These are phyloP conservation scores for Epichloe bromicola DNA, from an alignment of 2,329 filamentous ascomycete species.

Conservation along the genomic window DNA sequence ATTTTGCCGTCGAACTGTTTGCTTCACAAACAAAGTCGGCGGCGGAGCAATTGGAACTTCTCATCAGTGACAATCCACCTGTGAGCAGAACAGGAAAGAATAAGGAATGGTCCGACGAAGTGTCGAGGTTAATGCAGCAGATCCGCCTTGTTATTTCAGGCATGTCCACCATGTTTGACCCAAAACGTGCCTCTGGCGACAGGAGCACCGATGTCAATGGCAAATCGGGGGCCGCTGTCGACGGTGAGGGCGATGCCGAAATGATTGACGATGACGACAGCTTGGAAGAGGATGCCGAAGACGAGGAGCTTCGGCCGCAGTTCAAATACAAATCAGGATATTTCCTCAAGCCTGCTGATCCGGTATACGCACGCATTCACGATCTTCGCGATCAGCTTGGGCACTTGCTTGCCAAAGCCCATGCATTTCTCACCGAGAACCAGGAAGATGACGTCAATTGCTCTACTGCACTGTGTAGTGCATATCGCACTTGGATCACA, in stretches of 20 bases:
- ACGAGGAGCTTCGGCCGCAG: constrained; percentile 71
- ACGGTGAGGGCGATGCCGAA: constrained; percentile 40
- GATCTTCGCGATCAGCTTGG: constrained; percentile 69
- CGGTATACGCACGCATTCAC: constrained; percentile 65
- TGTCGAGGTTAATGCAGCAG: constrained; percentile 78
- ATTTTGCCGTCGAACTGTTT: constrained; percentile 83
- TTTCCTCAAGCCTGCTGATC: constrained; percentile 41
- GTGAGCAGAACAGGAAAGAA: constrained; percentile 89
- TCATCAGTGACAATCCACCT: constrained; percentile 70
- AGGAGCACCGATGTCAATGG: constrained; percentile 32
- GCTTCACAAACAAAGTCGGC: constrained; percentile 70
- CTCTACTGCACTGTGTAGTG: constrained; percentile 84
- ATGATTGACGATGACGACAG: constrained; percentile 36
- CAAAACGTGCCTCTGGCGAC: constrained; percentile 50
- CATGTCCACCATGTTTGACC: constrained; percentile 79
- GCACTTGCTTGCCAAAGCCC: constrained; percentile 67
- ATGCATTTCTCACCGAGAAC: constrained; percentile 66
- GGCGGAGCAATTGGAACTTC: constrained; percentile 56
- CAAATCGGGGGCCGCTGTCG: constrained; percentile 24
- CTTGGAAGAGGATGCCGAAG: constrained; percentile 54
- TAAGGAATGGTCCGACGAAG: constrained; percentile 97
- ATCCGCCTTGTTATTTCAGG: constrained; percentile 83
- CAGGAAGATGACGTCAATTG: constrained; percentile 94
- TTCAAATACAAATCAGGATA: constrained; percentile 88
- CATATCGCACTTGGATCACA: constrained; percentile 92